Evolutionary conservation across 1,139 yeast genomes (phyloP).

Genomic region (Sugiyamaella castrensis): DNA sequence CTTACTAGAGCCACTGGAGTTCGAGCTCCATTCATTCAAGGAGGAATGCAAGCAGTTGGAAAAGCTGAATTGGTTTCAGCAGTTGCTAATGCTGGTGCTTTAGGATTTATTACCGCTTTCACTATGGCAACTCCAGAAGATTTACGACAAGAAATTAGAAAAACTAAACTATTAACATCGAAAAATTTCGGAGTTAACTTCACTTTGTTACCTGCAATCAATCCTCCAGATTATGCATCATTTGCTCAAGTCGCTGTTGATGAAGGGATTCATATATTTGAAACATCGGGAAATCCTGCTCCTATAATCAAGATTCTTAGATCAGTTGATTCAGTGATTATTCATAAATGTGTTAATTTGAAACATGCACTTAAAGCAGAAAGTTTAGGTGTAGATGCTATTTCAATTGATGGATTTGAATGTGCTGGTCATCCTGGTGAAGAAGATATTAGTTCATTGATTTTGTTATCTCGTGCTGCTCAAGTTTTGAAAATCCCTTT

Average conservation of each 20-base stretch:
- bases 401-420: slow-evolving; percentile 39
- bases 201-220: slow-evolving; percentile 38
- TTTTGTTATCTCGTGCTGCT: slow-evolving; percentile 34
- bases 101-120: slow-evolving; percentile 38
- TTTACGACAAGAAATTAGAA: slow-evolving; percentile 33
- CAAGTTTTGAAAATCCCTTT: slow-evolving; percentile 34
- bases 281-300: slow-evolving; percentile 38
- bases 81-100: slow-evolving; percentile 39
- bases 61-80: slow-evolving; percentile 37
- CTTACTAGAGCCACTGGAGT: slow-evolving; percentile 36
- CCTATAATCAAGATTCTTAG: slow-evolving; percentile 28
- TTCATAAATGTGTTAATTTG: slow-evolving; percentile 37
- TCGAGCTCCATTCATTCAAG: slow-evolving; percentile 39
- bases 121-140: slow-evolving; percentile 36
- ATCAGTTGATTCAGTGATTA: slow-evolving; percentile 30
- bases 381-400: slow-evolving; percentile 36
- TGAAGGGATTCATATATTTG: slow-evolving; percentile 37
- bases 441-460: slow-evolving; percentile 34
- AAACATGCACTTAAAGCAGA: slow-evolving; percentile 37
- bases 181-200: slow-evolving; percentile 39
- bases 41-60: slow-evolving; percentile 38
- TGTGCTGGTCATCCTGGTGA: slow-evolving; percentile 43
- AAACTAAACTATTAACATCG: slow-evolving; percentile 26
- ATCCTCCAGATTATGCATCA: slow-evolving; percentile 36
- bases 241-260: slow-evolving; percentile 38